Evolutionary conservation across 2,329 filamentous ascomycete species (phyloP).

Genomic region (Cryphonectria japonica): DNA sequence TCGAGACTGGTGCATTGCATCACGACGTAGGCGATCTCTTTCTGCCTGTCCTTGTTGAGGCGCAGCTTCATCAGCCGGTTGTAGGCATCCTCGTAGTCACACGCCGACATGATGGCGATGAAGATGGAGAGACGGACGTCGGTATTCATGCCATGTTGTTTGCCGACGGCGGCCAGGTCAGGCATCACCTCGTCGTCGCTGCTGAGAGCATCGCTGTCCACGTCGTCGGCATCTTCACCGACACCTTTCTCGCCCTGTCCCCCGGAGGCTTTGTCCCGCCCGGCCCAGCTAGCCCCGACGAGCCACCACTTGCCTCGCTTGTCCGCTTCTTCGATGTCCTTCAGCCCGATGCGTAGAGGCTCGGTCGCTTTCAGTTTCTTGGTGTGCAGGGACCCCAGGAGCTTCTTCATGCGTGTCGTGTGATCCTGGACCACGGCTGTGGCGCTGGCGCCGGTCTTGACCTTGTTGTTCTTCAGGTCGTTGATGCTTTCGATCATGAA

Average conservation of each 20-base stretch:
- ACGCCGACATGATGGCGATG: conserved; percentile 82
- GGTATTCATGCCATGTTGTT: conserved; percentile 83
- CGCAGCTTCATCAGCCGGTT: conserved; percentile 78
- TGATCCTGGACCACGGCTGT: conserved; percentile 79
- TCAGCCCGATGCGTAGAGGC: conserved; percentile 78
- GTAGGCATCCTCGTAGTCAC: conserved; percentile 83
- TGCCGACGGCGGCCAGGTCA: conserved; percentile 75
- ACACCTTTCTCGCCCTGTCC: conserved; percentile 31
- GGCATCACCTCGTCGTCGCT: conserved; percentile 58
- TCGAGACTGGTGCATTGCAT: conserved; percentile 87
- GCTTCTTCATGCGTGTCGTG: conserved; percentile 85
- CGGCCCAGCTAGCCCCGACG: conserved; percentile 88
- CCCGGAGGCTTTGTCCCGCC: conserved; percentile 36
- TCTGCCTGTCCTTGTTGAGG: conserved; percentile 82
- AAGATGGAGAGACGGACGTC: conserved; percentile 90
- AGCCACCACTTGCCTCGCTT: conserved; percentile 98
- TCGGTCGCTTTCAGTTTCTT: conserved; percentile 72
- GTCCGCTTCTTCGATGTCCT: conserved; percentile 80
- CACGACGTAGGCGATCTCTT: conserved; percentile 85
- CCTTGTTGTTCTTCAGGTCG: conserved; percentile 90
- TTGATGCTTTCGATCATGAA: conserved; percentile 98
- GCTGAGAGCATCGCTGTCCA: conserved; percentile 35
- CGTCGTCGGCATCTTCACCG: conserved; percentile 42
- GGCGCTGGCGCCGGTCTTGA: conserved; percentile 74
- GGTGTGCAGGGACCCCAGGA: conserved; percentile 75